These are phyloP conservation scores for Phytopythium litorale DNA, from an alignment of 352 stramenopile species.

Conservation along the genomic window DNA sequence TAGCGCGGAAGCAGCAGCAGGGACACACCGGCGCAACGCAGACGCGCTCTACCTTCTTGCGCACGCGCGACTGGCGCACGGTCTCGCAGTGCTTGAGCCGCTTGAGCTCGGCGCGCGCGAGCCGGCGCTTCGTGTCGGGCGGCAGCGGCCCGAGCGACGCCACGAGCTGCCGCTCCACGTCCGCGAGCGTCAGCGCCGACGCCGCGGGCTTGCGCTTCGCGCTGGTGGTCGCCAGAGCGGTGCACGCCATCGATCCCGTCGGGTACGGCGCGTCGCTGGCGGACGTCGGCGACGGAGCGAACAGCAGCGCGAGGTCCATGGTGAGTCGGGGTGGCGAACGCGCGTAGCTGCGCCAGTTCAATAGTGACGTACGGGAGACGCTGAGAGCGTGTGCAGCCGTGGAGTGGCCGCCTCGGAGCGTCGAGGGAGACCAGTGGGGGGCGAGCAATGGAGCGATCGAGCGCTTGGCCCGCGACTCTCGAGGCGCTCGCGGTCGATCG, in stretches of 20 bases:
- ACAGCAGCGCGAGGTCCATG: too few relatives aligned
- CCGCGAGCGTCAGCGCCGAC: conserved; percentile 32
- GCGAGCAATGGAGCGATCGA: too few relatives aligned
- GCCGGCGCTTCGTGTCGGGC: conserved; percentile 35
- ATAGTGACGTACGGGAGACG: too few relatives aligned
- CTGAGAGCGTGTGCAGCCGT: too few relatives aligned
- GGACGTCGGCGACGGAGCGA: neutral
- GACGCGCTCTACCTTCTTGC: conserved; percentile 43
- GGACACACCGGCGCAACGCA: neutral
- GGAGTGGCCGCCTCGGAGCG: too few relatives aligned
- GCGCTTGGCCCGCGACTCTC: too few relatives aligned
- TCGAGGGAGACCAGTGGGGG: too few relatives aligned
- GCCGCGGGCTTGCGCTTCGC: neutral
- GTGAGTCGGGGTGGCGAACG: neutral
- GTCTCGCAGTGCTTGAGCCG: conserved; percentile 78
- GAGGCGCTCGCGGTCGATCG: too few relatives aligned
- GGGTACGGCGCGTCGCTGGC: neutral
- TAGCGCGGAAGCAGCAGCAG: too few relatives aligned
- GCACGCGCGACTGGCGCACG: conserved; percentile 71
- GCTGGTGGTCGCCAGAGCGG: neutral
- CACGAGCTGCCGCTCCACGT: conserved; percentile 54
- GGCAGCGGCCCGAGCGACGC: conserved; percentile 37
- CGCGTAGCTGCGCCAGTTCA: neutral
- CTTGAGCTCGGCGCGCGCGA: conserved; percentile 67
- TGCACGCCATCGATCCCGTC: neutral